Base-by-base conservation (phyloP, 805 yeast genomes). In the Zygosaccharomyces pseudorouxii region DNA sequence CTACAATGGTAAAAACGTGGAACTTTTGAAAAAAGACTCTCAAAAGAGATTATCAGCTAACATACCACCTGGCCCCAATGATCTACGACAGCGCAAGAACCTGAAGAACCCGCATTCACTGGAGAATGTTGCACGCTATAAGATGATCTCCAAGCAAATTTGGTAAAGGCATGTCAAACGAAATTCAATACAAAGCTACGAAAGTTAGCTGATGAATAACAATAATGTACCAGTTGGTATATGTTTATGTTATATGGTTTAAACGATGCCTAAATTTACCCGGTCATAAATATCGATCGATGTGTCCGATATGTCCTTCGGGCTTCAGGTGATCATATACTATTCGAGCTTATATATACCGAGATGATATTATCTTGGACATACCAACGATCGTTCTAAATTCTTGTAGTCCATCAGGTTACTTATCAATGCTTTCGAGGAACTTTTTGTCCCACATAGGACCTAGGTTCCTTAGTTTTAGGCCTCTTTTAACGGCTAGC, bases 71-170 rank as follows among this genome's bases (percentile, higher is more conserved):
- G 62, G 57, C 29, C 20, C 54, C 14, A 59, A 55, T 31, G 68
- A 65, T 18, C 45, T 47, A 22, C 58, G 73, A 27, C 47, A 36
- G 5, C 49, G 45, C 27, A 63, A 56, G 35, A 68, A 67, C 29
- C 36, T 46, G 2, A 63, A 57, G 39, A 63, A 59, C 16, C 63
- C 63, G 10, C 64, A 65, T 25, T 74, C 78, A 2, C 67, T 85
- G 45, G 71, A 70, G 9, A 65, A 68, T 2, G 88, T 85, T 0
- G 71, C 75, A 44, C 59, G 93, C 27, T 85, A 82, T 65, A 77
- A 82, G 53, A 86, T 85, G 92, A 76, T 80, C 1, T 81, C 89
- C n/a, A 85, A 85, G 59, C 65, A 81, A 47, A 85, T 85, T 16
- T 85, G 90, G 89, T 84, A 57, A 55, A 7, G 20, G 9, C 9